A percentile compares a stretch with the other conserved stretches of the same genome.
Evolutionary conservation across 2,329 filamentous ascomycete genomes (phyloP).

Genomic region (Plectosphaerella sp.): DNA sequence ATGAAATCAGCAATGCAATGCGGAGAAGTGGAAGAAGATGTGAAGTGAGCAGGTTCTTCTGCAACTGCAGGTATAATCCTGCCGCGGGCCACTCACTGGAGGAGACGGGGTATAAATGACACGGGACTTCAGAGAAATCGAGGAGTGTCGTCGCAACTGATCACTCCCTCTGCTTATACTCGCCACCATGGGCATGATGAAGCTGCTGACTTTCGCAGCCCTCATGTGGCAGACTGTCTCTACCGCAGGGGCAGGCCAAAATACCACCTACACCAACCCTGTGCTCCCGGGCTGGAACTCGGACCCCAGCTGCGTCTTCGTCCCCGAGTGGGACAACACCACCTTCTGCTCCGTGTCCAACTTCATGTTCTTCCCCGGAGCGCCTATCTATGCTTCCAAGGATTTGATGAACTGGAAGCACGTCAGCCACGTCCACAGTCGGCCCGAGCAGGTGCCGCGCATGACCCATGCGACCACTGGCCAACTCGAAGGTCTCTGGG

Average conservation of each 20-base stretch:
- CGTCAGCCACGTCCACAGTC: constrained; percentile 31
- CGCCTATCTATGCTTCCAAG: constrained; percentile 46
- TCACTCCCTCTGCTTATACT: too few relatives aligned
- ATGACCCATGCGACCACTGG: constrained; percentile 18
- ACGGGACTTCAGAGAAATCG: neutral
- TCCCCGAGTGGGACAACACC: constrained; percentile 30
- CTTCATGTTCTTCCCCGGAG: constrained; percentile 46
- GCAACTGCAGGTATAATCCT: neutral
- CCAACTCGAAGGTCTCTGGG: constrained; percentile 37
- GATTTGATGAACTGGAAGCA: constrained; percentile 44
- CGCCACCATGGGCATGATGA: neutral
- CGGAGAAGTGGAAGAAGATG: neutral
- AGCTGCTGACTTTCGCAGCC: neutral
- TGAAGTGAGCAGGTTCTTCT: neutral
- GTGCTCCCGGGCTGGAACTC: constrained; percentile 45
- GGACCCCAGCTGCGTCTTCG: constrained; percentile 38
- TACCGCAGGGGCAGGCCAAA: constrained; percentile 1
- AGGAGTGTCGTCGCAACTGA: too few relatives aligned
- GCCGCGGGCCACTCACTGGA: neutral
- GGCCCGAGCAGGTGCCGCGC: constrained; percentile 33
- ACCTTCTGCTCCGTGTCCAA: constrained; percentile 48
- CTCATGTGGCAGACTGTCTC: neutral
- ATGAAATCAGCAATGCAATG: neutral
- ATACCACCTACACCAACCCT: constrained; percentile 30
- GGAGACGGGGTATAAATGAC: neutral